Evolutionary conservation across 805 yeast species (phyloP).

Genomic region (Kodamaea restingae): DNA sequence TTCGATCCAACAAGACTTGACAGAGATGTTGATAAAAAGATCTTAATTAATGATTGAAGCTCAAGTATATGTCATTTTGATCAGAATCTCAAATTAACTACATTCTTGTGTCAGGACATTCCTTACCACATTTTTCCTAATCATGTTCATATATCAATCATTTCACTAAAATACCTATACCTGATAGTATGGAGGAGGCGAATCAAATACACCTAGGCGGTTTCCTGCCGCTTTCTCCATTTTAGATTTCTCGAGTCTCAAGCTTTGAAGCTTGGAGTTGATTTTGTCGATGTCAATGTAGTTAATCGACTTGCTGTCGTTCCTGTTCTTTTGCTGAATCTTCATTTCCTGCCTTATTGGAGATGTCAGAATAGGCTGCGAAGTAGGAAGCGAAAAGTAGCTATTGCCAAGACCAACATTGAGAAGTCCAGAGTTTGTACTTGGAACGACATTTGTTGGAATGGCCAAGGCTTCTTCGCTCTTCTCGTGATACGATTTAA

Average conservation of each 20-base stretch:
- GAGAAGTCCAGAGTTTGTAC: slow-evolving; percentile 7
- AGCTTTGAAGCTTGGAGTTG: slow-evolving; percentile 20
- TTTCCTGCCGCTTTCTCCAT: slow-evolving; percentile 7
- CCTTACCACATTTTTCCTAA: no score
- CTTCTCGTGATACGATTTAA: slow-evolving; percentile 6
- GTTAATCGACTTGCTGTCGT: slow-evolving; percentile 19
- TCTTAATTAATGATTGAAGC: no score
- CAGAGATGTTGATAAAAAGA: no score
- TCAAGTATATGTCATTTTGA: no score
- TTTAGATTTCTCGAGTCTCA: slow-evolving; percentile 12
- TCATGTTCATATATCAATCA: not conserved
- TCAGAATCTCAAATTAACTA: no score
- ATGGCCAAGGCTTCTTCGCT: not conserved
- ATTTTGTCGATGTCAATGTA: slow-evolving; percentile 26
- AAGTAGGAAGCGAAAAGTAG: slow-evolving; percentile 27
- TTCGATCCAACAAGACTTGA: no score
- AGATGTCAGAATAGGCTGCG: slow-evolving; percentile 21
- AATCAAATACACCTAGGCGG: slow-evolving; percentile 10
- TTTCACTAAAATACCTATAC: slow-evolving; percentile 3
- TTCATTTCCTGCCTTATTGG: slow-evolving; percentile 21
- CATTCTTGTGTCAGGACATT: no score
- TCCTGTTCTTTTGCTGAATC: slow-evolving; percentile 10
- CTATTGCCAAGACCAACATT: slow-evolving; percentile 39
- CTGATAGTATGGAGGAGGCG: slow-evolving; percentile 26
- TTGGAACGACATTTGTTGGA: slow-evolving; percentile 2